Percentiles rank a stretch among this genome's conserved stretches.
phyloP scores from a whole-genome alignment of 2,329 filamentous ascomycete genomes.

The Stemphylium beticola region DNA sequence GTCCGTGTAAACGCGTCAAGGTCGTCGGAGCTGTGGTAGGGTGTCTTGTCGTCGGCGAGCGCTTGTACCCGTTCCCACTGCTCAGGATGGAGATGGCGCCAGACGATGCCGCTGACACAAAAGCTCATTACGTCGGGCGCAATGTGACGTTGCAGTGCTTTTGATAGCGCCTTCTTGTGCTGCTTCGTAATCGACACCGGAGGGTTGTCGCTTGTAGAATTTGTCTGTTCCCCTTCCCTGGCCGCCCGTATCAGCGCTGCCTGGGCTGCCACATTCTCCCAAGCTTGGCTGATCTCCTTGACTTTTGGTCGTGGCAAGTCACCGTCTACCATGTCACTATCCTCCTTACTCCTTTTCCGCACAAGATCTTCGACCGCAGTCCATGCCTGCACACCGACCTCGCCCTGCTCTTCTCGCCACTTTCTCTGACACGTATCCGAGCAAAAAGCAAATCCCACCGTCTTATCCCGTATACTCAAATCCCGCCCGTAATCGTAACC shows the following conservation, averaged over 20 bases:
- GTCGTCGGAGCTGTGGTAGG: conserved; percentile 51
- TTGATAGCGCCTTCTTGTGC: conserved; percentile 40
- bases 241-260: conserved; percentile 37
- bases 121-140: conserved; percentile 52
- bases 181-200: conserved; percentile 37
- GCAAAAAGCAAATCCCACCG: conserved; percentile 54
- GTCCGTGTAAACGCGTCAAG: conserved; percentile 49
- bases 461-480: conserved; percentile 47
- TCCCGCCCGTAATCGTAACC: conserved; percentile 53
- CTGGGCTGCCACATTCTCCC: conserved; percentile 31
- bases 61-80: conserved; percentile 44
- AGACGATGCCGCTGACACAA: conserved; percentile 50
- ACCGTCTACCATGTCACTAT: conserved; percentile 43
- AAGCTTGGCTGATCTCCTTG: conserved; percentile 38
- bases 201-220: not conserved
- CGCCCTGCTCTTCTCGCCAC: conserved; percentile 44
- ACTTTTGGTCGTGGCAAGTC: conserved; percentile 34
- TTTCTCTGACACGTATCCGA: conserved; percentile 39
- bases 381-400: conserved; percentile 44
- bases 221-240: conserved; percentile 17
- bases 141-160: conserved; percentile 37
- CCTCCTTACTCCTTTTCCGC: conserved; percentile 39
- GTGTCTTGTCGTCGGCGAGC: conserved; percentile 50
- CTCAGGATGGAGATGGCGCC: conserved; percentile 34
- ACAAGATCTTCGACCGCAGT: conserved; percentile 42